phyloP scores from a whole-genome alignment of 345 rosid species.

The Toxicodendron radicans region DNA sequence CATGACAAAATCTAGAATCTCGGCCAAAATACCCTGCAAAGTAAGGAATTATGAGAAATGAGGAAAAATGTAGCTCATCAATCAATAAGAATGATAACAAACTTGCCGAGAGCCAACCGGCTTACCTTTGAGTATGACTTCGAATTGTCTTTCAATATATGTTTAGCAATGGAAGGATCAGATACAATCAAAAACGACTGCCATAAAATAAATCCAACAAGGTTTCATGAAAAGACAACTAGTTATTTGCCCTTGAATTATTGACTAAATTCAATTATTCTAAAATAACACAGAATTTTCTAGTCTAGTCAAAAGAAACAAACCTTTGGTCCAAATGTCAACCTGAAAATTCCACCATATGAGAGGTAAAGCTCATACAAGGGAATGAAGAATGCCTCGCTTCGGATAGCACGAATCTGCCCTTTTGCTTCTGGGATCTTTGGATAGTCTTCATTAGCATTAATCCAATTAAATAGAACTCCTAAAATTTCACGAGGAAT shows the following conservation, averaged over 20 bases:
- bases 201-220: constrained; percentile 25
- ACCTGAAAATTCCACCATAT: constrained; percentile 92
- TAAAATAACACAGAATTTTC: neutral
- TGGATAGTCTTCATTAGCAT: constrained; percentile 41
- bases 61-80: constrained; percentile 3
- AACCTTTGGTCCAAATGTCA: constrained; percentile 96
- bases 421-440: constrained; percentile 91
- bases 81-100: neutral
- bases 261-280: neutral
- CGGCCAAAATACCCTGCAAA: constrained; percentile 84
- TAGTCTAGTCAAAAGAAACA: constrained; percentile 21
- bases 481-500: constrained; percentile 55
- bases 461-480: constrained; percentile 56
- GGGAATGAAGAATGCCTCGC: constrained; percentile 90
- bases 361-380: constrained; percentile 85
- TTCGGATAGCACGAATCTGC: constrained; percentile 56
- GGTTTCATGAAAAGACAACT: constrained; percentile 4
- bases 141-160: constrained; percentile 77
- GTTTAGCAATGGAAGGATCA: constrained; percentile 91
- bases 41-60: constrained; percentile 24
- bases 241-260: neutral
- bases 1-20: constrained; percentile 96
- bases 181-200: constrained; percentile 94
- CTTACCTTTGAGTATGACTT: constrained; percentile 87
- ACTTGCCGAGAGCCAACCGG: neutral